Conservation (phyloP, 2,329 filamentous ascomycete genomes). For the Canariomyces notabilis region DNA sequence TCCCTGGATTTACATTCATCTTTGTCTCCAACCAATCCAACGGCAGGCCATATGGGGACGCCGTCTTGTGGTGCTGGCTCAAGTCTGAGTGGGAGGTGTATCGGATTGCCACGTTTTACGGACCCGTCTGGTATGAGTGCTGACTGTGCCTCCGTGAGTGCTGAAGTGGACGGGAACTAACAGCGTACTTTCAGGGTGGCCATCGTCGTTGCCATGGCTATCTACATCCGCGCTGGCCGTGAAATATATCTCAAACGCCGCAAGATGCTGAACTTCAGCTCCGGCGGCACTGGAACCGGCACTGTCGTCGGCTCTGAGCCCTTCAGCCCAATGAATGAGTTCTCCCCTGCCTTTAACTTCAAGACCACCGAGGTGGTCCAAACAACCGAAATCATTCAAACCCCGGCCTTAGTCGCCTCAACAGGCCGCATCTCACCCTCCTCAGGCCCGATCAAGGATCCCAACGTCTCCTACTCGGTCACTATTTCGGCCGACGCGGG, state of each 20-base stretch:
- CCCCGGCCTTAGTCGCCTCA: slow-evolving; percentile 4
- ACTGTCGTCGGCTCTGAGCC: slow-evolving; percentile 40
- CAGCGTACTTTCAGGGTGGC: slow-evolving; percentile 43
- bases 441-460: slow-evolving; percentile 10
- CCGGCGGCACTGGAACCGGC: slow-evolving; percentile 26
- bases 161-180: slow-evolving; percentile 2
- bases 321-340: slow-evolving; percentile 36
- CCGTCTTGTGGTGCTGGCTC: slow-evolving; percentile 83
- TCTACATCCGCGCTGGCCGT: slow-evolving; percentile 60
- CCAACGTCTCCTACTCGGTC: slow-evolving; percentile 42
- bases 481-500: slow-evolving; percentile 41
- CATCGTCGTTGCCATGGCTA: slow-evolving; percentile 55
- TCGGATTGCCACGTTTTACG: slow-evolving; percentile 71
- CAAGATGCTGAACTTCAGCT: slow-evolving; percentile 52
- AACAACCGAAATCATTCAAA: slow-evolving; percentile 24
- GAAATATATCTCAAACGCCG: slow-evolving; percentile 63
- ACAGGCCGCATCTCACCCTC: slow-evolving; percentile 23
- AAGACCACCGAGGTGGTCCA: slow-evolving; percentile 53
- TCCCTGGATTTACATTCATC: slow-evolving; percentile 63
- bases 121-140: slow-evolving; percentile 56
- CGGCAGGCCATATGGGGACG: slow-evolving; percentile 68
- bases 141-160: neutral
- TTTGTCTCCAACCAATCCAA: slow-evolving; percentile 48
- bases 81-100: slow-evolving; percentile 61
- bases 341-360: slow-evolving; percentile 38